phyloP scores from a whole-genome alignment of 1,284 basidiomycete genomes.

The Mycosarcoma mackinlayi region DNA sequence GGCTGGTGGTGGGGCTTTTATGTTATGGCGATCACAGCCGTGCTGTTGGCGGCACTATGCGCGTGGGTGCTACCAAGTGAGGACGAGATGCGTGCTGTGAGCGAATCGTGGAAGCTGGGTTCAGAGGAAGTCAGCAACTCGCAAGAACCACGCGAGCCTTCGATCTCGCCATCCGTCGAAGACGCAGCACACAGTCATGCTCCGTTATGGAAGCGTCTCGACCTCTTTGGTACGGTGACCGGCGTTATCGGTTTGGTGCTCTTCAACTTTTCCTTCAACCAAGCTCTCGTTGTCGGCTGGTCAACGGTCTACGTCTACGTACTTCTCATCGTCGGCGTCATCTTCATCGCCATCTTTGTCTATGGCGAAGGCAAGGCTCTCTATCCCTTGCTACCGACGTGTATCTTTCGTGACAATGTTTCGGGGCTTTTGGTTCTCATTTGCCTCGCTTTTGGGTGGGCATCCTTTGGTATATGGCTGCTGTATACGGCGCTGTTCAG shows the following conservation, averaged over 20 bases:
- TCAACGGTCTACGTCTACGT: slow-evolving; percentile 45
- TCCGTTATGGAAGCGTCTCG: slow-evolving; percentile 32
- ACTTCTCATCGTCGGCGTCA: slow-evolving; percentile 52
- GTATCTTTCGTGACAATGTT: slow-evolving; percentile 34
- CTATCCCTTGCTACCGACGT: slow-evolving; percentile 50
- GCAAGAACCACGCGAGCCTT: not conserved
- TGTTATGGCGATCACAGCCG: slow-evolving; percentile 39
- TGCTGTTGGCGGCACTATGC: slow-evolving; percentile 25
- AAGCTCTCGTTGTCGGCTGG: slow-evolving; percentile 59
- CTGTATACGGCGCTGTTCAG: slow-evolving; percentile 38
- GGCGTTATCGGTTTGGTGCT: slow-evolving; percentile 51
- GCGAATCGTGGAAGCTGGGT: slow-evolving; percentile 24
- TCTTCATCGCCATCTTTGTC: slow-evolving; percentile 43
- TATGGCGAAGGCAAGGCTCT: slow-evolving; percentile 26
- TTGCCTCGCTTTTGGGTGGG: slow-evolving; percentile 50
- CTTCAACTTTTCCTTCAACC: slow-evolving; percentile 59
- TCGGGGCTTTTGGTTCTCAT: slow-evolving; percentile 30
- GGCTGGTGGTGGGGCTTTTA: slow-evolving; percentile 58
- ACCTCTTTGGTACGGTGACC: slow-evolving; percentile 47
- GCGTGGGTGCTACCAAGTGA: slow-evolving; percentile 44
- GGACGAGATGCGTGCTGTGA: slow-evolving; percentile 31
- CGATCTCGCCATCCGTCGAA: not conserved
- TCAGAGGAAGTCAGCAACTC: not conserved
- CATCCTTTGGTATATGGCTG: slow-evolving; percentile 50
- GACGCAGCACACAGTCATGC: not conserved